phyloP scores from a whole-genome alignment of 345 rosid species.

The Eucalyptus regnans region DNA sequence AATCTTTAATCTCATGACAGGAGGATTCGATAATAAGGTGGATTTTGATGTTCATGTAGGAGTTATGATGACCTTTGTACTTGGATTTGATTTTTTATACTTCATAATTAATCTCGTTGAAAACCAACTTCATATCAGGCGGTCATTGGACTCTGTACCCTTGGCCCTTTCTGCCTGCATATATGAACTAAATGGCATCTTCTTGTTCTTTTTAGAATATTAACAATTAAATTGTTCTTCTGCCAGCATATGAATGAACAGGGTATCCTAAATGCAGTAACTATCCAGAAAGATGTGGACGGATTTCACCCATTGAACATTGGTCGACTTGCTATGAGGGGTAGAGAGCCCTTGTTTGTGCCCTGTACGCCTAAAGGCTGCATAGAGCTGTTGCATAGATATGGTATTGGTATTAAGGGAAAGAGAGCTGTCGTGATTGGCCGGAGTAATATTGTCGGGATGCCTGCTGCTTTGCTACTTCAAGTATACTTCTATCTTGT shows the following conservation, averaged over 20 bases:
- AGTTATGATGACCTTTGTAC: not conserved
- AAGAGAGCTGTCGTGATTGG: slow-evolving; percentile 82
- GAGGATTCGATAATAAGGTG: not conserved
- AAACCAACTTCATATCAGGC: not conserved
- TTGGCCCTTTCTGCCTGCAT: not conserved
- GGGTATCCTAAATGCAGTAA: slow-evolving; percentile 59
- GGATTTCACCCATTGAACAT: slow-evolving; percentile 86
- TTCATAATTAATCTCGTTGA: not conserved
- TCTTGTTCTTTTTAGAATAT: not conserved
- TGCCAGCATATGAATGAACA: slow-evolving; percentile 76
- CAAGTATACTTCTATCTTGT: slow-evolving; percentile 31
- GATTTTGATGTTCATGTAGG: not conserved
- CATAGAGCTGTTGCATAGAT: slow-evolving; percentile 70
- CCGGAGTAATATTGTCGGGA: slow-evolving; percentile 90
- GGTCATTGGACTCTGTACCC: not conserved
- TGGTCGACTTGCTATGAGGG: slow-evolving; percentile 81
- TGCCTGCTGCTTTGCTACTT: slow-evolving; percentile 83
- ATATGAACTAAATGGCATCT: not conserved
- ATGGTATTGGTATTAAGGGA: slow-evolving; percentile 63
- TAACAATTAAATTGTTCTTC: not conserved
- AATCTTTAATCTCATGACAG: not conserved
- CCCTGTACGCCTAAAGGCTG: slow-evolving; percentile 96
- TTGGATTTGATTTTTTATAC: not conserved
- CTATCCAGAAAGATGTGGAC: slow-evolving; percentile 80
- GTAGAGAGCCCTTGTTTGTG: slow-evolving; percentile 70